Evolutionary conservation across 2,329 filamentous ascomycete species (phyloP).

Genomic region (Massarina eburnea): DNA sequence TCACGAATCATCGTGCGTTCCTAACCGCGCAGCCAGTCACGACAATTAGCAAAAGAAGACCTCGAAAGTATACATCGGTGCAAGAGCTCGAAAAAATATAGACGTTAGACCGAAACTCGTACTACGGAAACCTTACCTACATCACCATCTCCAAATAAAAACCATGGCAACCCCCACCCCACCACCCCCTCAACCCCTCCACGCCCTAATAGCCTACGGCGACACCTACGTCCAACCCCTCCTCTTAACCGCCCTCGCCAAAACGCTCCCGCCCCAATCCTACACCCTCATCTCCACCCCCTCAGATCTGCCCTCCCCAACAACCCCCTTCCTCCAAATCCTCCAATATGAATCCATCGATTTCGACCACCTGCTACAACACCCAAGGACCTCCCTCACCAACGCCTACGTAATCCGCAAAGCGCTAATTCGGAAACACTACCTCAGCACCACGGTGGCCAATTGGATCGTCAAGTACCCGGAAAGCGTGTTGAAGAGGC

Average conservation of each 20-base stretch:
- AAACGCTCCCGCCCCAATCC: constrained; percentile 57
- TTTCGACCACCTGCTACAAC: constrained; percentile 70
- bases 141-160: neutral
- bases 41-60: no score
- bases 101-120: no score
- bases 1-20: neutral
- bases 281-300: constrained; percentile 59
- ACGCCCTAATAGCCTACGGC: constrained; percentile 80
- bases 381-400: constrained; percentile 65
- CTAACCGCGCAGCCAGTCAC: no score
- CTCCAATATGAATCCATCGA: constrained; percentile 84
- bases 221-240: constrained; percentile 88
- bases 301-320: constrained; percentile 50
- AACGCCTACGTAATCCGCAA: constrained; percentile 97
- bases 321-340: constrained; percentile 70
- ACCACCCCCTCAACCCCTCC: constrained; percentile 44
- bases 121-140: neutral
- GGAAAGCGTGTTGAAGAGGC: constrained; percentile 63
- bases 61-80: neutral
- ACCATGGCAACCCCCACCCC: neutral
- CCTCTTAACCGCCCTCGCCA: constrained; percentile 70
- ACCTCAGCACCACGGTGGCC: constrained; percentile 78
- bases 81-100: constrained; percentile 2
- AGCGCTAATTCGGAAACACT: constrained; percentile 95
- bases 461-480: constrained; percentile 88